A percentile compares a stretch with the other conserved stretches of the same genome.
phyloP scores from a whole-genome alignment of 176 grass and related monocot species.

The Puccinellia tenuiflora region DNA sequence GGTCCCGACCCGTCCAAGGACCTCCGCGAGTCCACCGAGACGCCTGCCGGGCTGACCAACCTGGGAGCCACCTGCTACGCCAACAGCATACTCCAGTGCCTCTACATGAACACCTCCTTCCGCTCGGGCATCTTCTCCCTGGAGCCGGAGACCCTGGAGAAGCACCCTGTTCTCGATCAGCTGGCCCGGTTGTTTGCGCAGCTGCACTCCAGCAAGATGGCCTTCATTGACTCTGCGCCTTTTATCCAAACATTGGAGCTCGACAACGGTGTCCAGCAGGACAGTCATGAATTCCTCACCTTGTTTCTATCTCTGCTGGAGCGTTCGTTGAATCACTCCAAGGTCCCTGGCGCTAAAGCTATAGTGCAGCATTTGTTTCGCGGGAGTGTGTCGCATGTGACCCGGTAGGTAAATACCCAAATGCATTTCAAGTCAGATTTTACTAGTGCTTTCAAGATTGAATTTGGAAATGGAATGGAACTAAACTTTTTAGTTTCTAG shows the following conservation, averaged over 20 bases:
- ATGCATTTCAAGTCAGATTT: background rate
- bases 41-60: constrained; percentile 91
- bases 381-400: constrained; percentile 76
- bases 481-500: background rate
- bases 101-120: constrained; percentile 96
- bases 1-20: constrained; percentile 73
- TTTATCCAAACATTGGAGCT: constrained; percentile 83
- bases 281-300: constrained; percentile 94
- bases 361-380: constrained; percentile 85
- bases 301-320: constrained; percentile 93
- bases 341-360: constrained; percentile 60
- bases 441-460: background rate
- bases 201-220: constrained; percentile 81
- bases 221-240: constrained; percentile 83
- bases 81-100: constrained; percentile 98
- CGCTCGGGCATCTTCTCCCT: constrained; percentile 68
- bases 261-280: constrained; percentile 95
- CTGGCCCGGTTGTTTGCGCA: constrained; percentile 69
- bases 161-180: constrained; percentile 84
- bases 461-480: constrained; percentile 1
- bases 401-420: constrained; percentile 44
- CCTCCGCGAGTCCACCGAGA: constrained; percentile 56
- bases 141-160: constrained; percentile 63
- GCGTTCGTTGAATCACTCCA: constrained; percentile 72
- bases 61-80: constrained; percentile 93